A percentile compares a stretch with the other conserved stretches of the same genome.
Conservation (phyloP, 73 alveolate species). For the Diophrys appendiculata region DNA sequence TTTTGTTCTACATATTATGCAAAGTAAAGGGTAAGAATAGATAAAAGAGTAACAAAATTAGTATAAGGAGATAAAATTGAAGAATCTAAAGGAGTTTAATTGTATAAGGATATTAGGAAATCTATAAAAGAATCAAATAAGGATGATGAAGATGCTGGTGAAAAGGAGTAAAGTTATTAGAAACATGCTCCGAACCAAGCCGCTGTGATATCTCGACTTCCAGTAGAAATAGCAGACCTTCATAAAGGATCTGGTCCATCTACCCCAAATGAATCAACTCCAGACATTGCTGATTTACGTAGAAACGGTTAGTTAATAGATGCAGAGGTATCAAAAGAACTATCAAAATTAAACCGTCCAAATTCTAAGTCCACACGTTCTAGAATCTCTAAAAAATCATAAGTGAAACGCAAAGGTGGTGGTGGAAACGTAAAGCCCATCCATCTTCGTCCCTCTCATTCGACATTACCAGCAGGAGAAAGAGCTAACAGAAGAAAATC, state of each 20-base stretch:
- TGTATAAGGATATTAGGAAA: too few relatives aligned
- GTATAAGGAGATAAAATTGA: background rate
- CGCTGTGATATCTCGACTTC: background rate
- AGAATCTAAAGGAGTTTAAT: background rate
- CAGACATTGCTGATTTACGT: too few relatives aligned
- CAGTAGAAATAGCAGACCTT: too few relatives aligned
- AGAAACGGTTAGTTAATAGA: too few relatives aligned
- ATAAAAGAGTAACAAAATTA: background rate
- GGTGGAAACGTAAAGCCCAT: background rate
- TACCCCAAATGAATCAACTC: too few relatives aligned
- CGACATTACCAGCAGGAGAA: background rate
- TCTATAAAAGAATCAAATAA: too few relatives aligned
- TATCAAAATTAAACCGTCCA: background rate
- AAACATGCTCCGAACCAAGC: background rate
- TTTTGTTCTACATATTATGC: background rate
- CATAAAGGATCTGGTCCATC: too few relatives aligned
- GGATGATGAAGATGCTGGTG: too few relatives aligned
- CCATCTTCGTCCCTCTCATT: background rate
- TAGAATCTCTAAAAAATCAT: too few relatives aligned
- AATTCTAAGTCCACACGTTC: background rate
- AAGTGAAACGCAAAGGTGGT: background rate
- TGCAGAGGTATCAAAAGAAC: background rate
- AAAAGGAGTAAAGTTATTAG: background rate
- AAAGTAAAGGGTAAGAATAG: constrained; percentile 1
- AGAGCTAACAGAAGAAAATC: background rate